Percentiles rank a stretch among this genome's conserved stretches.
Evolutionary conservation across 306 rosid species (phyloP).

Genomic region (Lotus japonicus): DNA sequence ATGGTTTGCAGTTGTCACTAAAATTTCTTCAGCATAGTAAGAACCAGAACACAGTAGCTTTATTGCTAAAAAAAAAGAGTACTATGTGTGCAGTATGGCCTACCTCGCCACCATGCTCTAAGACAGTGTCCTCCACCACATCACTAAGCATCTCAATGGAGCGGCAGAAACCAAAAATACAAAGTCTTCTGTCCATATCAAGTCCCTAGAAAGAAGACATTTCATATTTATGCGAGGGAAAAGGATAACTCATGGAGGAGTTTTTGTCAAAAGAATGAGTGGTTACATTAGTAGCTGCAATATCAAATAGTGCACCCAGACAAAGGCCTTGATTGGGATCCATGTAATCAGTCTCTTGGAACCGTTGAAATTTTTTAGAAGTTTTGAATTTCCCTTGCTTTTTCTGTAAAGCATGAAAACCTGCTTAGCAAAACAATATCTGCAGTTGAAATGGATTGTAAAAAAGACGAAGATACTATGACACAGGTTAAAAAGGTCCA

Average conservation of each 20-base stretch:
- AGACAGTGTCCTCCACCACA: conserved; percentile 90
- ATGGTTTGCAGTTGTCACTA: not conserved
- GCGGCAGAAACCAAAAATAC: conserved; percentile 92
- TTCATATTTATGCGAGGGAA: conserved; percentile 6
- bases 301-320: conserved; percentile 89
- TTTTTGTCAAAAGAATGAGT: conserved; percentile 1
- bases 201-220: conserved; percentile 59
- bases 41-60: conserved; percentile 4
- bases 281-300: conserved; percentile 89
- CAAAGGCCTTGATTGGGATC: conserved; percentile 84
- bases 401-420: conserved; percentile 46
- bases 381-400: conserved; percentile 59
- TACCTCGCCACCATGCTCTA: conserved; percentile 98
- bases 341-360: conserved; percentile 88
- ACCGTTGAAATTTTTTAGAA: conserved; percentile 53
- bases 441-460: conserved; percentile 5
- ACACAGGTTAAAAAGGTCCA: not conserved
- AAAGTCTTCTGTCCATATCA: conserved; percentile 83
- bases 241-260: not conserved
- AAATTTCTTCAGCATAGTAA: not conserved
- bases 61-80: conserved; percentile 1
- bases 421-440: conserved; percentile 18
- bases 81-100: not conserved
- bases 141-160: conserved; percentile 97
- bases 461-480: not conserved